phyloP scores from a whole-genome alignment of 768 basidiomycete genomes.

The Exsudoporus frostii region DNA sequence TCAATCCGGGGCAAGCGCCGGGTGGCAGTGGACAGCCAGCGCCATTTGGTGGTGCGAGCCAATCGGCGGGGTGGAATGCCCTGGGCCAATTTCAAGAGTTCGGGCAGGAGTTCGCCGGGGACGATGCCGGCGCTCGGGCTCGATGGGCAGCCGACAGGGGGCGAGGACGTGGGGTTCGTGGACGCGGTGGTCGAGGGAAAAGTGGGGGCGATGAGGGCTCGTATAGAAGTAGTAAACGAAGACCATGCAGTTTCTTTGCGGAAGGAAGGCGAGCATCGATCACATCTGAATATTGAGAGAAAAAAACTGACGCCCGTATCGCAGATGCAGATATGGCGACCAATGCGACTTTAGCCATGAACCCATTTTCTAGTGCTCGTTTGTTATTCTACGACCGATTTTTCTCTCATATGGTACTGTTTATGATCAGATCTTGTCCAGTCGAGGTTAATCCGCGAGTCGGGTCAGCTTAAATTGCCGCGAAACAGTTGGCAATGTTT shows the following conservation, averaged over 20 bases:
- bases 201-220: conserved; percentile 54
- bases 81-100: conserved; percentile 43
- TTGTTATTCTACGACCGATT: not conserved
- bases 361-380: conserved; percentile 30
- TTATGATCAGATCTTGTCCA: conserved; percentile 9
- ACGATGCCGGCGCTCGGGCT: conserved; percentile 41
- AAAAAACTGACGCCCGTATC: conserved; percentile 46
- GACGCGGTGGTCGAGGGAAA: conserved; percentile 54
- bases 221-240: conserved; percentile 79
- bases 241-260: conserved; percentile 87
- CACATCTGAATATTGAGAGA: conserved; percentile 28
- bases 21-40: conserved; percentile 30
- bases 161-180: conserved; percentile 53
- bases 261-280: conserved; percentile 87
- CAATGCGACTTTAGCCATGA: conserved; percentile 84
- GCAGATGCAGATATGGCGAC: conserved; percentile 87
- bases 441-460: conserved; percentile 13
- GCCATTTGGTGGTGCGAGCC: conserved; percentile 38
- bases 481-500: conserved; percentile 17
- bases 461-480: conserved; percentile 3
- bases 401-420: conserved; percentile 10
- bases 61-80: conserved; percentile 36
- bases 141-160: conserved; percentile 48
- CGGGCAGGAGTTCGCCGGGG: conserved; percentile 47
- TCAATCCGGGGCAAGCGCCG: conserved; percentile 26